Percentiles rank a stretch among this genome's conserved stretches.
These are phyloP conservation scores for Candida tetrigidarum DNA, from an alignment of 1,139 yeast species.

Conservation along the genomic window DNA sequence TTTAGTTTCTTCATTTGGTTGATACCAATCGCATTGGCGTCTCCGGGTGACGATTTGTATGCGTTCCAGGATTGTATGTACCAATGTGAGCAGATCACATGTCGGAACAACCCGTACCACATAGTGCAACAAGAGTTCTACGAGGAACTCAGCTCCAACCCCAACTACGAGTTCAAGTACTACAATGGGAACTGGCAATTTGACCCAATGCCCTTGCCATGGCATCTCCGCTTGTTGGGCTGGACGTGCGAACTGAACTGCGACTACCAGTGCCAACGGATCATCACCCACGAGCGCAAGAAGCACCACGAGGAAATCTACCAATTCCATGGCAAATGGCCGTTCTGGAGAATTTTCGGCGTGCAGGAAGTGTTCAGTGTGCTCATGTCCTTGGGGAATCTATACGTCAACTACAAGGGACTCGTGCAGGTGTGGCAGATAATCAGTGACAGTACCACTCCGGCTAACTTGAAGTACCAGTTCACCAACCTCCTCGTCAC, in stretches of 20 bases:
- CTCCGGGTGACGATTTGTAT: conserved; percentile 79
- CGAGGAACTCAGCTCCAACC: conserved; percentile 13
- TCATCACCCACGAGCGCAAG: conserved; percentile 61
- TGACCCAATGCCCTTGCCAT: conserved; percentile 41
- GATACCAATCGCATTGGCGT: conserved; percentile 35
- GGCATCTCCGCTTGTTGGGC: conserved; percentile 49
- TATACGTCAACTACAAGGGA: conserved; percentile 74
- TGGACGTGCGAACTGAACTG: conserved; percentile 90
- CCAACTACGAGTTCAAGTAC: conserved; percentile 29
- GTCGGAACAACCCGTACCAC: conserved; percentile 38
- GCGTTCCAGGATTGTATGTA: conserved; percentile 68
- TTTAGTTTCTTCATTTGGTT: background rate
- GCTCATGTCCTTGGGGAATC: conserved; percentile 78
- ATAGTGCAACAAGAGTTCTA: conserved; percentile 27
- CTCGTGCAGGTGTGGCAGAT: conserved; percentile 36
- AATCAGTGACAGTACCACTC: conserved; percentile 15
- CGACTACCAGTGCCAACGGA: conserved; percentile 89
- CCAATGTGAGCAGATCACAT: conserved; percentile 57
- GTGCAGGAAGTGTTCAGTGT: conserved; percentile 87
- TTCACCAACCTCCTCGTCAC: conserved; percentile 41
- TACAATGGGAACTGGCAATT: conserved; percentile 40
- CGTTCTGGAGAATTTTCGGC: conserved; percentile 73
- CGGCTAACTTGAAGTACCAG: conserved; percentile 23
- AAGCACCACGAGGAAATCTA: conserved; percentile 49
- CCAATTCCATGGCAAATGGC: conserved; percentile 99